phyloP scores from a whole-genome alignment of 805 yeast genomes.

The Kuraishia capsulata region DNA sequence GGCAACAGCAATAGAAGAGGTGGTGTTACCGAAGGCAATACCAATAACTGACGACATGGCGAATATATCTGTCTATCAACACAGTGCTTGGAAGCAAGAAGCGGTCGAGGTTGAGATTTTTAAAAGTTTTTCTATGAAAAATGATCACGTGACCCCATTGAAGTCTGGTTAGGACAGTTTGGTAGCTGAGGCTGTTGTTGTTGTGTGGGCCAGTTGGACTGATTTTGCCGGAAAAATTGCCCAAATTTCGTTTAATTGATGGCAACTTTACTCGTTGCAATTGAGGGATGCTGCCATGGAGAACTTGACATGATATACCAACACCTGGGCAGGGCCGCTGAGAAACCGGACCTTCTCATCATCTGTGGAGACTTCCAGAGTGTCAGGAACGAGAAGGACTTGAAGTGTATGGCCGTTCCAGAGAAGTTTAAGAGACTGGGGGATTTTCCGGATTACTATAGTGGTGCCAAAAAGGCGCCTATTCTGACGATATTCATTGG shows the following conservation, averaged over 20 bases:
- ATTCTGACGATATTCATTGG: slow-evolving; percentile 77
- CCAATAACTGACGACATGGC: slow-evolving; percentile 49
- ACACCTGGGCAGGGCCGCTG: slow-evolving; percentile 1
- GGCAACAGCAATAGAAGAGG: slow-evolving; percentile 89
- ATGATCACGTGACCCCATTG: too few relatives aligned
- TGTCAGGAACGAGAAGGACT: slow-evolving; percentile 52
- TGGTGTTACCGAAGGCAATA: slow-evolving; percentile 91
- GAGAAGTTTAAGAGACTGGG: slow-evolving; percentile 65
- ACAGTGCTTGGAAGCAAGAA: too few relatives aligned
- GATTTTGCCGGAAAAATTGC: background rate
- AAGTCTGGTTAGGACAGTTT: background rate
- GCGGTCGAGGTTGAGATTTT: background rate
- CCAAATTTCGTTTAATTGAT: too few relatives aligned
- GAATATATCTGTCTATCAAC: too few relatives aligned
- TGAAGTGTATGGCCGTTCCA: slow-evolving; percentile 70
- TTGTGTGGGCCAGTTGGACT: background rate
- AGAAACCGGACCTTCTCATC: slow-evolving; percentile 47
- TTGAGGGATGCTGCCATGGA: slow-evolving; percentile 92
- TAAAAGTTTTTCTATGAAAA: background rate
- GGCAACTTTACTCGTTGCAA: too few relatives aligned
- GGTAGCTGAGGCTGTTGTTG: background rate
- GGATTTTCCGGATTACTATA: slow-evolving; percentile 70
- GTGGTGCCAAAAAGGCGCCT: slow-evolving; percentile 56
- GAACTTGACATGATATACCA: slow-evolving; percentile 52
- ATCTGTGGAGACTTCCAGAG: slow-evolving; percentile 94